phyloP scores from a whole-genome alignment of 345 rosid genomes.

The Euphorbia peplus region DNA sequence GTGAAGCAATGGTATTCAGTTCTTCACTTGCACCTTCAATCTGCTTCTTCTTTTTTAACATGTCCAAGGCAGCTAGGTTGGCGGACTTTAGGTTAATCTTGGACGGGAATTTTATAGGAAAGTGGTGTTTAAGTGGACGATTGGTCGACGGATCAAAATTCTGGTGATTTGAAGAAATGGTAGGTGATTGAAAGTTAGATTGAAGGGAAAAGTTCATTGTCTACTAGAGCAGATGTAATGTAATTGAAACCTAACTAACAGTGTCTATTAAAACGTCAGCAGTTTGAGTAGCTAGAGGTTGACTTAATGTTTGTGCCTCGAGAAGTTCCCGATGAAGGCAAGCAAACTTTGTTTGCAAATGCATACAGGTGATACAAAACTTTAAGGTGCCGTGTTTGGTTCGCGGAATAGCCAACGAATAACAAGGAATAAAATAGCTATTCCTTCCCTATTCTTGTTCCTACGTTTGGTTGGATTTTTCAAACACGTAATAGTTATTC shows the following conservation, averaged over 20 bases:
- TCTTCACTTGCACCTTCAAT: constrained; percentile 63
- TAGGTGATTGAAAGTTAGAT: constrained; percentile 18
- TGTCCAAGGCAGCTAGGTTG: constrained; percentile 17
- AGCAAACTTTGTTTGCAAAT: no score
- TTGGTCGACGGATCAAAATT: constrained; percentile 10
- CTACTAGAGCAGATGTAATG: neutral
- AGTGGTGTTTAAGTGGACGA: constrained; percentile 11
- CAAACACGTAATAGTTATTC: no score
- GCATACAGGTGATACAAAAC: no score
- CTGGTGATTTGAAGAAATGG: constrained; percentile 15
- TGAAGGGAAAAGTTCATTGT: constrained; percentile 33
- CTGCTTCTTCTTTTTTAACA: constrained; percentile 21
- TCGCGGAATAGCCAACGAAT: no score
- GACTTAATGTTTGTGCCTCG: neutral
- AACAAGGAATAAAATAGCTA: no score
- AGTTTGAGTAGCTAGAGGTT: neutral
- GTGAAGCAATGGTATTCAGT: constrained; percentile 61
- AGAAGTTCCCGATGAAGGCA: no score
- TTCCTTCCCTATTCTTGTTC: no score
- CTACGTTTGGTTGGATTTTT: no score
- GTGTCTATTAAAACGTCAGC: neutral
- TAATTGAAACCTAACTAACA: neutral
- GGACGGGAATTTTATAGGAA: neutral
- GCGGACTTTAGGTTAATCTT: neutral
- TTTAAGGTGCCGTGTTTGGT: no score